Percentiles rank a stretch among this genome's conserved stretches.
phyloP scores from a whole-genome alignment of 352 stramenopile genomes.

The Pythium dissimile region DNA sequence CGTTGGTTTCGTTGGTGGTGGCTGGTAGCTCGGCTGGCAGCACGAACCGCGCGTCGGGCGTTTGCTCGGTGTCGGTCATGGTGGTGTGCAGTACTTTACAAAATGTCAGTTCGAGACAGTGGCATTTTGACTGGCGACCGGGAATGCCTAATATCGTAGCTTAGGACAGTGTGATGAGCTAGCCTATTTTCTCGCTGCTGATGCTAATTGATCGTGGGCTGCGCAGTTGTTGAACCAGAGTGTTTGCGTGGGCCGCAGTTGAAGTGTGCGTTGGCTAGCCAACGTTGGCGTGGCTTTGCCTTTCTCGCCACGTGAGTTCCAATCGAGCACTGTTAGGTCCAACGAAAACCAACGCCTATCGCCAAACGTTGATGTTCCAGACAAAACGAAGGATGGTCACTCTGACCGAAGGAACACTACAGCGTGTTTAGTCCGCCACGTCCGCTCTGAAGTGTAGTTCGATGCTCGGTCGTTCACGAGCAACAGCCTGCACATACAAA shows the following conservation, averaged over 20 bases:
- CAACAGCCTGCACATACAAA: background rate
- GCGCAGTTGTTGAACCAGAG: background rate
- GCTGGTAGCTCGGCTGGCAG: background rate
- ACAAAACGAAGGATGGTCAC: no score
- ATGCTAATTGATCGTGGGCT: background rate
- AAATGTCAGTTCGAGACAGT: background rate
- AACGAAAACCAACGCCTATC: no score
- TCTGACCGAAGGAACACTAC: no score
- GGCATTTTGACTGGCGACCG: constrained; percentile 9
- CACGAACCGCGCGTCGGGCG: background rate
- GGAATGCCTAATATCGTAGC: background rate
- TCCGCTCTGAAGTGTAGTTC: no score
- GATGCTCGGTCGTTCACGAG: no score
- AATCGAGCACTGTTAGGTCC: no score
- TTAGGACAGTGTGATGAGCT: background rate
- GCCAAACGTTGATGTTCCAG: no score
- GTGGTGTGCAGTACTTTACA: background rate
- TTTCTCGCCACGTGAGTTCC: no score
- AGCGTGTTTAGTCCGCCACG: no score
- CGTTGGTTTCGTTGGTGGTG: no score
- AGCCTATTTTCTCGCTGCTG: background rate
- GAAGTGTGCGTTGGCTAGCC: background rate
- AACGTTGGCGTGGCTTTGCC: no score
- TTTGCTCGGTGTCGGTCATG: constrained; percentile 8
- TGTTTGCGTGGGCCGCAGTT: background rate